Evolutionary conservation across 2,329 filamentous ascomycete genomes (phyloP).

Genomic region (Tolypocladium ophioglossoides): DNA sequence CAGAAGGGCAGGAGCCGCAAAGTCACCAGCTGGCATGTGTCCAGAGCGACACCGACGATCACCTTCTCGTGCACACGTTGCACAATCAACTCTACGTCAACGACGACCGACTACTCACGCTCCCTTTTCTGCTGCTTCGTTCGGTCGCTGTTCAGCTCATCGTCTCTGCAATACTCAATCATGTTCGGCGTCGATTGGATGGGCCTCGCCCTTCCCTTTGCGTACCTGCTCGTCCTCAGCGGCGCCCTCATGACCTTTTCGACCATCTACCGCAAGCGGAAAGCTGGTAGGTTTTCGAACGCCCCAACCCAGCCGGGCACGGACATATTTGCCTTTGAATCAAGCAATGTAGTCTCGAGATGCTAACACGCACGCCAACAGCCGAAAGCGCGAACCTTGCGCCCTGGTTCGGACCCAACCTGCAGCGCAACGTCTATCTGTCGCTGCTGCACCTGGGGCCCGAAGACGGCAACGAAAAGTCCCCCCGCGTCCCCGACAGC

Average conservation of each 20-base stretch:
- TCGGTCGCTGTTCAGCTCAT: background rate
- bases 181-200: slow-evolving; percentile 55
- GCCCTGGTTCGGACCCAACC: slow-evolving; percentile 87
- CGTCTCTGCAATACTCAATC: background rate
- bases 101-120: background rate
- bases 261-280: slow-evolving; percentile 83
- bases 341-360: background rate
- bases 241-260: slow-evolving; percentile 89
- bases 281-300: slow-evolving; percentile 50
- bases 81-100: background rate
- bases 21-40: slow-evolving; percentile 3
- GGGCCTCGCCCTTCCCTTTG: slow-evolving; percentile 75
- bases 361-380: slow-evolving; percentile 21
- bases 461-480: slow-evolving; percentile 53
- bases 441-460: slow-evolving; percentile 74
- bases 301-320: background rate
- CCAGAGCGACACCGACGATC: background rate
- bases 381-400: slow-evolving; percentile 74
- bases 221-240: slow-evolving; percentile 79
- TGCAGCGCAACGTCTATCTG: slow-evolving; percentile 90
- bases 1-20: slow-evolving; percentile 1
- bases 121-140: background rate
- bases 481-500: slow-evolving; percentile 64
- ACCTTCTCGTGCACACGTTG: background rate
- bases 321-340: background rate